These are phyloP conservation scores for Tolypocladium inflatum DNA, from an alignment of 2,329 filamentous ascomycete species.

Conservation along the genomic window DNA sequence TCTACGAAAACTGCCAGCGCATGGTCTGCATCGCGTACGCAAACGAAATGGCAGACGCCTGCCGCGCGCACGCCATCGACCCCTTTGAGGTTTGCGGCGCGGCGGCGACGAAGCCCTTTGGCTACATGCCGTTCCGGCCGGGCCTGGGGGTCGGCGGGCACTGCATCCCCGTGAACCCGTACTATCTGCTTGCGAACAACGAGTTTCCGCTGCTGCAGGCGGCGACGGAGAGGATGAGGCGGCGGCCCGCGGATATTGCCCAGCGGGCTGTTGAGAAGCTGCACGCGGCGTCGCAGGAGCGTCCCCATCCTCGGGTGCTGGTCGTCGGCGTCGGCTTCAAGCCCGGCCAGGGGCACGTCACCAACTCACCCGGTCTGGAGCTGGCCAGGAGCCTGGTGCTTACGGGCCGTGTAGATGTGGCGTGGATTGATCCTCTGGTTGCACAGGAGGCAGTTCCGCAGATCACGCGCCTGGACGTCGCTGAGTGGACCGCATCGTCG, in stretches of 20 bases:
- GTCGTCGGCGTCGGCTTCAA: conserved; percentile 43
- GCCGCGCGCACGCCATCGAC: conserved; percentile 32
- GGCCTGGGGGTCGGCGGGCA: conserved; percentile 44
- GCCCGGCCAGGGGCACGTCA: conserved; percentile 34
- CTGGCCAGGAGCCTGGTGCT: conserved; percentile 26
- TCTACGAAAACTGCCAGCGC: conserved; percentile 49
- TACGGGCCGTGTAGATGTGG: conserved; percentile 28
- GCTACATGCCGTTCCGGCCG: conserved; percentile 37
- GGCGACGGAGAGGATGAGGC: conserved; percentile 33
- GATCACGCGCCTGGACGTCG: conserved; percentile 25
- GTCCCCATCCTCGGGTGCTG: conserved; percentile 21
- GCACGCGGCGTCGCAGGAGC: conserved; percentile 3
- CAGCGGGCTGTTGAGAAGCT: conserved; percentile 23
- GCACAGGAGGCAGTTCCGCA: conserved; percentile 29
- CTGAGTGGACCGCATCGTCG: conserved; percentile 25
- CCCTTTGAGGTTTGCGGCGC: conserved; percentile 40
- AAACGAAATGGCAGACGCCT: conserved; percentile 48
- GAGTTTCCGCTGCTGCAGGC: conserved; percentile 34
- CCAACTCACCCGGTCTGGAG: conserved; percentile 36
- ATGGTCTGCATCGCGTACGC: conserved; percentile 45
- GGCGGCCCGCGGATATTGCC: conserved; percentile 29
- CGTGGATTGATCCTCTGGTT: conserved; percentile 34
- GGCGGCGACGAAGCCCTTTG: conserved; percentile 42
- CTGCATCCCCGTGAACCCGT: conserved; percentile 47
- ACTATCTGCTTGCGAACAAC: conserved; percentile 39